These are phyloP conservation scores for Globisporangium cederbergense DNA, from an alignment of 352 stramenopile species.

Conservation along the genomic window DNA sequence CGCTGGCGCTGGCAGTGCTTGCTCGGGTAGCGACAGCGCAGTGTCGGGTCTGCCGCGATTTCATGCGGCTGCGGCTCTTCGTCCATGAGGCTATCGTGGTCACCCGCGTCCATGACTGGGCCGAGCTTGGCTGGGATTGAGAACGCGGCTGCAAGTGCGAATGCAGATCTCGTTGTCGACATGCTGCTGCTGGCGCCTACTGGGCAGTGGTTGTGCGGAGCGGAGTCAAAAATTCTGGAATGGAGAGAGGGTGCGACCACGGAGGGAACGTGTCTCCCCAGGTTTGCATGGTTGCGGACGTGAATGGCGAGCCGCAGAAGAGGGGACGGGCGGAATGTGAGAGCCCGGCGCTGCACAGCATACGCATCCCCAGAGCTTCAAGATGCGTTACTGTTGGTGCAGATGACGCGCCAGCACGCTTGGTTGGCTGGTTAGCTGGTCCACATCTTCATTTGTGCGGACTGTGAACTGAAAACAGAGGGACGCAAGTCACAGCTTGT, in stretches of 20 bases:
- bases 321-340: neutral
- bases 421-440: neutral
- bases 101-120: slow-evolving; percentile 22
- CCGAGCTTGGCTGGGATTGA: slow-evolving; percentile 1
- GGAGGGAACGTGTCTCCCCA: neutral
- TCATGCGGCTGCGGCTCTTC: slow-evolving; percentile 34
- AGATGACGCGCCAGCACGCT: neutral
- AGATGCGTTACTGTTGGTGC: neutral
- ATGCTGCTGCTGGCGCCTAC: neutral
- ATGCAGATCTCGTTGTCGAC: neutral
- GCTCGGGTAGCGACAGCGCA: slow-evolving; percentile 16
- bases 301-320: neutral
- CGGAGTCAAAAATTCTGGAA: slow-evolving; percentile 5
- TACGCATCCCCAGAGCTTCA: neutral
- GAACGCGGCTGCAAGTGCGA: neutral
- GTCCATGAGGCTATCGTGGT: slow-evolving; percentile 29
- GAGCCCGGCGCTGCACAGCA: neutral
- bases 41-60: slow-evolving; percentile 26
- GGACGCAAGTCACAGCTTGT: slow-evolving; percentile 1
- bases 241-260: neutral
- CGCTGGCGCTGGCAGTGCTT: slow-evolving; percentile 12
- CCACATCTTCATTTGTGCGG: neutral
- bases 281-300: neutral
- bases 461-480: neutral
- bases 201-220: neutral